Evolutionary conservation across 2,329 filamentous ascomycete species (phyloP), one percentile per base, ranked within the genome.

Genomic region (Blastomyces percursus): DNA sequence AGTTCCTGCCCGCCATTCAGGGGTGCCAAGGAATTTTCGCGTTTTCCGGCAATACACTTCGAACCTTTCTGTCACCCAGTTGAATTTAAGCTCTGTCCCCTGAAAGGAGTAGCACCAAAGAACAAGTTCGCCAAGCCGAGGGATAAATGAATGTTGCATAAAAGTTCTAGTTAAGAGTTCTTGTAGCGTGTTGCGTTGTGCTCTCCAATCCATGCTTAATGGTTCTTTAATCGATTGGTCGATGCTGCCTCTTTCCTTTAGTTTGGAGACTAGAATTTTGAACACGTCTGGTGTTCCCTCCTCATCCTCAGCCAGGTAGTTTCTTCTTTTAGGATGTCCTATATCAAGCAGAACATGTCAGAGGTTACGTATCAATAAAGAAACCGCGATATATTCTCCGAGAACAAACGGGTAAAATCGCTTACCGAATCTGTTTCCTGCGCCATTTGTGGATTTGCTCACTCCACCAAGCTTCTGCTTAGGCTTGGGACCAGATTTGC

Each of bases 1-100:
- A 0, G 84, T 74, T 1, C 83, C 84, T 0, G 80, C 84, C 66
- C 83, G 79, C 84, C 84, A 86, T 7, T 70, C 62, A 0, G 82
- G 81, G 21, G 68, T 66, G 0, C 73, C 75, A 3, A 67, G 64
- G 65, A 73, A 79, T 30, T 64, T 66, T 27, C 70, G 63, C n/a
- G 72, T 67, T 12, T 70, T 63, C 1, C 66, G 62, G 11, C 75
- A 73, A 57, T 75, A 77, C 1, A 75, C 69, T 60, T 75, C 71
- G 56, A 74, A 68, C 19, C 66, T 61, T 2, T 67, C 63, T 0
- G 66, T 70, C 3, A 69, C 64, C 1, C 66, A 60, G 60, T 80
- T 74, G 64, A 69, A 76, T 21, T 71, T 65, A 9, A 80, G 67
- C 32, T 73, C 73, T n/a, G 67, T 66, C 0, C 72, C 72, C 3